Evolutionary conservation across 73 alveolate genomes (phyloP).

Genomic region (Tetrahymena borealis): DNA sequence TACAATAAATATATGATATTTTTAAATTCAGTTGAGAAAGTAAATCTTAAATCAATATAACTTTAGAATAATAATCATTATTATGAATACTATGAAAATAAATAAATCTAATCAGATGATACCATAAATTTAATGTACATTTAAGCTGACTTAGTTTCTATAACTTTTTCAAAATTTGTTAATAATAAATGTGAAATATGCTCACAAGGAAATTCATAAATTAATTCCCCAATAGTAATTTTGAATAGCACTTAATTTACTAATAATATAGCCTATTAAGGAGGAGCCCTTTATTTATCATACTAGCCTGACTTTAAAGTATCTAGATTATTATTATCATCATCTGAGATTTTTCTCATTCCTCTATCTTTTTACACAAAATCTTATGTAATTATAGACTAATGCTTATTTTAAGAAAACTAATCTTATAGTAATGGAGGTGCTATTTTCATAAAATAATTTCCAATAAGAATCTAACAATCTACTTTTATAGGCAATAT

Average conservation of each 20-base stretch:
- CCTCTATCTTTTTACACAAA: too few relatives aligned
- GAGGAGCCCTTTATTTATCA: background rate
- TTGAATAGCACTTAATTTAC: background rate
- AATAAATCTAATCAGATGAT: too few relatives aligned
- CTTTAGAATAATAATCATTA: background rate
- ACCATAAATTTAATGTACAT: background rate
- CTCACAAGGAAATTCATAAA: background rate
- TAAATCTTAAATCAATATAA: background rate
- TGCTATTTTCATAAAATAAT: background rate
- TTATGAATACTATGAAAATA: background rate
- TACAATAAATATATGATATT: background rate
- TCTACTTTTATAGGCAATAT: background rate
- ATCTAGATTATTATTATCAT: background rate
- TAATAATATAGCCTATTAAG: background rate
- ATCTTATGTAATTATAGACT: background rate
- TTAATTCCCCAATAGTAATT: background rate
- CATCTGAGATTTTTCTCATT: too few relatives aligned
- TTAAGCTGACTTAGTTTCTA: background rate
- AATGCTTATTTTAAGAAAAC: background rate
- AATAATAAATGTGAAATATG: background rate
- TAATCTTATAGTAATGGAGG: background rate
- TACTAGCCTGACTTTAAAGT: background rate
- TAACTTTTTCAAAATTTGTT: background rate
- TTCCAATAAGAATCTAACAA: background rate
- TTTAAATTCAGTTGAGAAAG: background rate